Evolutionary conservation across 1,139 yeast species (phyloP), one percentile per base, ranked within the genome.

Genomic region (Debaryomyces singareniensis): DNA sequence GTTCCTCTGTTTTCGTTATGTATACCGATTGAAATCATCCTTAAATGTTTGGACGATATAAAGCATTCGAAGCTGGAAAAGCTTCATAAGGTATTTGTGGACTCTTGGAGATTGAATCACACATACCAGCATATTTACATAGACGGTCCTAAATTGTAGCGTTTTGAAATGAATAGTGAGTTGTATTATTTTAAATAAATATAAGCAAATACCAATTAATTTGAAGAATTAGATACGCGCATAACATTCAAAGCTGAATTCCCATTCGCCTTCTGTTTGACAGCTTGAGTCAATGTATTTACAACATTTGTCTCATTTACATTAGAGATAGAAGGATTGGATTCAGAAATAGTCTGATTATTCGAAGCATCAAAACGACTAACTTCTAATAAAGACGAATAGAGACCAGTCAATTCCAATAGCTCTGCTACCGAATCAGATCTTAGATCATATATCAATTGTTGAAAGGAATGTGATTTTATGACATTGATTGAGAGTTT

Each of bases 401-500:
- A 72, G 29, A 71, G 48, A 11, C 54, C 54, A 5, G 72, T 63
- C 40, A 74, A 50, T 35, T 71, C 78, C 30, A 57, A 45, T 37
- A 74, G 49, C 39, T 72, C 79, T 1, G 51, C 39, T 5, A 73
- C 51, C 1, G 74, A 63, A 27, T 67, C 72, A 0, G 75, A 65
- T 33, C 71, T 53, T 36, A 74, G 55, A 30, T 74, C 74, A 38
- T 62, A 66, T 6, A 74, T 52, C 25, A 74, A 47, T 40, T 72
- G 78, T 40, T 69, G 71, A 45, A 74, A 74, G 2, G 75, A 59
- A n/a, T 56, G 65, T 21, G 75, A 64, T 45, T 67, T 67, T 20
- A 71, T 64, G 4, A 68, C 64, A 27, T 55, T 55, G 15, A 72
- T 61, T 1, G 75, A 65, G 14, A 74, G 53, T 43, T 70, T 71